Base-by-base conservation (phyloP, 768 basidiomycete species). In the Sistotremastrum suecicum region DNA sequence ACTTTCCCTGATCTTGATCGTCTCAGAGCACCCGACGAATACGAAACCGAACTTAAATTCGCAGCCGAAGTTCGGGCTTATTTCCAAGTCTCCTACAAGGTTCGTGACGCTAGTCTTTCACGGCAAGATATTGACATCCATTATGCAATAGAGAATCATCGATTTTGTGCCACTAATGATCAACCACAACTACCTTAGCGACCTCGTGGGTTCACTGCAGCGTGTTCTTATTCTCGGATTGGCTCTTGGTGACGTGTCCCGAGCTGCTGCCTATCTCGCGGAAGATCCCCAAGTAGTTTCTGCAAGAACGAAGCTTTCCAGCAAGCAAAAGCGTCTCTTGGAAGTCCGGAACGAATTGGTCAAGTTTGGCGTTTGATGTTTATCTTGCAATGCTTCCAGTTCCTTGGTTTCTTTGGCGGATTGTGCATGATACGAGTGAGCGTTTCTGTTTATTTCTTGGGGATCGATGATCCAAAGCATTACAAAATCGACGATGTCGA, bases 1-100 rank as follows among this genome's bases (percentile, higher is more conserved):
- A 55, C 48, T 1, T 46, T 47, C 30, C 57, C 58, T 1, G 61
- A 69, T 37, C 56, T 70, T 3, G 56, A 54, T 5, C 59, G 60
- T 47, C 54, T 71, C 10, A 51, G 48, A 3, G 54, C 57, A 5
- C 47, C 55, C 5, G 64, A 69, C 50, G 54, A 61, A 40, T 71
- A 59, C 48, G 59, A 64, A 36, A 65, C 70, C 9, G 78, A 74
- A 42, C 46, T 78, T 9, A 48, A 54, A 2, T 65, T 78, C 5
- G 74, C 75, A 70, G 71, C 75, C 0, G 68, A 70, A 11, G 71
- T 76, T 0, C 65, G 68, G 0, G 76, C 73, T 4, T 80, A 75
- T 49, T 77, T 71, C 54, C 66, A 73, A 36, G 65, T 78, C 0
- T 67, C 75, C 5, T 69, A 65, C 60, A 71, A 73, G 64, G 76